Evolutionary conservation across 352 stramenopile genomes (phyloP), one percentile per base, ranked within the genome.

Genomic region (Globisporangium mamillatum): DNA sequence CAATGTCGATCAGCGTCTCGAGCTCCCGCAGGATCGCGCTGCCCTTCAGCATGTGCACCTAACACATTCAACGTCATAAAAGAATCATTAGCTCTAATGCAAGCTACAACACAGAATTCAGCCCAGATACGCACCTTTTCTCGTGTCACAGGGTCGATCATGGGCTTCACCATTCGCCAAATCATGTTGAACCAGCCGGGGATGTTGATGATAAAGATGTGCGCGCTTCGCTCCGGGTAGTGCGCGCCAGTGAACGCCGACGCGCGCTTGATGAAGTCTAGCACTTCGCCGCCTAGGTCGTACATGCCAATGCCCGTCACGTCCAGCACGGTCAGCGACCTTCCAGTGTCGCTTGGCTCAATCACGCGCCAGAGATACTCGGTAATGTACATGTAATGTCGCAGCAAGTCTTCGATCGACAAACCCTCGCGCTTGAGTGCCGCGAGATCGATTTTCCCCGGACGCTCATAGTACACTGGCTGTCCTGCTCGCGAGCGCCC

Each of bases 151-250:
- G 96, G 93, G 64, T 98, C 86, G 63, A 98, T 89, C 50, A 98
- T 65, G 24, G 95, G 94, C 78, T 97, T 97, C 58, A 98, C 87
- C 65, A 98, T 87, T 59, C 92, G 93, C 83, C 95, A 99, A 52
- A 98, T 85, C 68, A 93, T 92, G 75, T 95, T 91, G 76, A 99
- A 98, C 95, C 95, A 99, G 60, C 84, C 88, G 0, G 95, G 95
- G 34, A 97, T 96, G 82, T 99, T 99, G 63, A 99, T 90, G 56
- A 98, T 94, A 54, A 98, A 93, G 67, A 98, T 99, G 67, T 97
- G 93, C 60, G 95, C 91, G 54, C 90, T 97, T 38, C 95, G 84
- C 72, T 98, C 91, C 6, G 94, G 95, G 79, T 98, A 99, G 75
- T 99, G 92, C 5, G 84, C 78, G 53, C 89, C 92, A 34, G 97